Conservation (phyloP, 176 grass and related monocot genomes). For the Aegilops speltoides region DNA sequence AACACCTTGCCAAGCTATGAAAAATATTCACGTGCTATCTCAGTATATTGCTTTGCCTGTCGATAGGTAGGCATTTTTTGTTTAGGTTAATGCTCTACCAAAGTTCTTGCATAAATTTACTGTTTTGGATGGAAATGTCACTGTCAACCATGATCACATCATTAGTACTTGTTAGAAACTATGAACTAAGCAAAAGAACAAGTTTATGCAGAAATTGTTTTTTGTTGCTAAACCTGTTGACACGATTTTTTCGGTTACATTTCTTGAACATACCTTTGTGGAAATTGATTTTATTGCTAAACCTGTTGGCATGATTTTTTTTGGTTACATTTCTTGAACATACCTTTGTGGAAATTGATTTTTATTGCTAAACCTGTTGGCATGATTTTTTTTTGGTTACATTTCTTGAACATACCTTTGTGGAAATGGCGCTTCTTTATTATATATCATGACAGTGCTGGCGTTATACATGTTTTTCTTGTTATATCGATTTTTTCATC, state of each 20-base stretch:
- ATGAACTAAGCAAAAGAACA: neutral
- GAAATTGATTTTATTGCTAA: neutral
- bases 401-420: neutral
- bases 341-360: neutral
- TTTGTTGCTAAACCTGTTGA: neutral
- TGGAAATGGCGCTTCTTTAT: neutral
- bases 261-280: neutral
- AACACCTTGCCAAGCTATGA: neutral
- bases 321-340: neutral
- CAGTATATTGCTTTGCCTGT: neutral
- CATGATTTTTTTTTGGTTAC: neutral
- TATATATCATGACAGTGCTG: slow-evolving; percentile 15
- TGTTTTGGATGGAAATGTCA: slow-evolving; percentile 12
- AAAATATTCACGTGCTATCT: neutral
- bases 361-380: neutral
- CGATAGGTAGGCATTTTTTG: neutral
- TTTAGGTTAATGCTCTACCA: neutral
- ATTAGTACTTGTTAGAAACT: neutral
- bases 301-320: neutral
- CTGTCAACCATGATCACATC: neutral
- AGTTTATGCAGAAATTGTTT: neutral
- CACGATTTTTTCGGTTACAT: neutral
- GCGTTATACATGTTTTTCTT: neutral
- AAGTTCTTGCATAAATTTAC: neutral
- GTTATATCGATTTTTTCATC: neutral